Base-by-base conservation (phyloP, 495 filamentous ascomycete genomes). In the Amphirosellinia nigrospora region DNA sequence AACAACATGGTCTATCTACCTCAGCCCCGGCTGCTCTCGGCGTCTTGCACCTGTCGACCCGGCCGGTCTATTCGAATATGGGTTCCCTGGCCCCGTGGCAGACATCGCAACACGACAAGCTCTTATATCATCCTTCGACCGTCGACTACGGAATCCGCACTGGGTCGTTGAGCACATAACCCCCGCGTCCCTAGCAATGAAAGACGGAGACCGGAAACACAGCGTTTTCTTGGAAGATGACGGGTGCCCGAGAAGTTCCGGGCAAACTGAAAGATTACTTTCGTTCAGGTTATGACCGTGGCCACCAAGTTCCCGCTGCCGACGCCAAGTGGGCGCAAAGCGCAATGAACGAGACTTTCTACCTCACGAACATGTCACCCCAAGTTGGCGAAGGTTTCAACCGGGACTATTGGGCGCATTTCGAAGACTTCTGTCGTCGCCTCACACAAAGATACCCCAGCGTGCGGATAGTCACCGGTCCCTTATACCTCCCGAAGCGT, bases 151-250 rank as follows among this genome's bases (percentile, higher is more conserved):
- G 73, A 99, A 98, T 78, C 96, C 96, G 2, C 81, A 90, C 77
- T 99, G 96, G 96, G 96, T 98, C 9, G 94, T 90, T 64, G 96
- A 99, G 82, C 96, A 99, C 85, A 97, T 99, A 81, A 99, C 96
- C 0, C 90, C 94, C n/a, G 85, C 86, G 30, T 98, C 95, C 0
- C 87, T 99, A 6, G 83, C 90, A 4, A 74, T 83, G 28, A 89
- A 89, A 71, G 87, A 91, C 73, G 96, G 88, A 66, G 94, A 99
- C 84, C 89, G 96, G 74, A 91, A 92, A 78, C 86, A 96, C 85
- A 92, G 89, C 75, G 80, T 82, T 60, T 99, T 99, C 80, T 79
- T 88, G 68, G 96, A 99, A 79, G 96, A 99, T 81, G 73, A 79
- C 2, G 79, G 43, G 90, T 99, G 70, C 96, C 96, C 2, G 85